phyloP scores from a whole-genome alignment of 345 rosid genomes.

The Lepidium aucheri region DNA sequence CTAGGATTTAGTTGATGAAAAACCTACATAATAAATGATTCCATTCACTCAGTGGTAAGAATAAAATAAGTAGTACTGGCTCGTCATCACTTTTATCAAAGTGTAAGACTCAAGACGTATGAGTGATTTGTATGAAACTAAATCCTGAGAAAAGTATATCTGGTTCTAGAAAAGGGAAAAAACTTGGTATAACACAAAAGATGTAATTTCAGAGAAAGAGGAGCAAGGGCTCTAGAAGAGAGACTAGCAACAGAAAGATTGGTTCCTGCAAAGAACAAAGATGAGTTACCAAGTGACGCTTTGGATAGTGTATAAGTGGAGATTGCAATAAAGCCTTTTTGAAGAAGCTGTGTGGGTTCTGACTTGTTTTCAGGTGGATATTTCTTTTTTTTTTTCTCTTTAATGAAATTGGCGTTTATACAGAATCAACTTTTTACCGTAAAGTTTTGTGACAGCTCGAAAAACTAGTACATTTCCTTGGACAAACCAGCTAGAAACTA shows the following conservation, averaged over 20 bases:
- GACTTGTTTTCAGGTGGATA: constrained; percentile 16
- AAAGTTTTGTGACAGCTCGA: background rate
- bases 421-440: constrained; percentile 6
- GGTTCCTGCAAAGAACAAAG: constrained; percentile 41
- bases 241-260: constrained; percentile 77
- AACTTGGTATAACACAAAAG: background rate
- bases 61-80: background rate
- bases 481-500: background rate
- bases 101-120: background rate
- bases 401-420: background rate
- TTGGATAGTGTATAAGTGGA: constrained; percentile 48
- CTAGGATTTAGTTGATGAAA: background rate
- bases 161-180: background rate
- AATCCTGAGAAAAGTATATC: background rate
- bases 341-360: constrained; percentile 21
- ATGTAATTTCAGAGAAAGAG: constrained; percentile 71
- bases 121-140: background rate
- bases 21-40: background rate
- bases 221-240: constrained; percentile 96
- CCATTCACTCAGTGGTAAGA: background rate
- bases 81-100: background rate
- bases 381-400: background rate
- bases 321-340: constrained; percentile 1
- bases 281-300: constrained; percentile 51
- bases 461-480: constrained; percentile 1